Evolutionary conservation across 805 yeast genomes (phyloP).

Genomic region (Phaffomyces antillensis): DNA sequence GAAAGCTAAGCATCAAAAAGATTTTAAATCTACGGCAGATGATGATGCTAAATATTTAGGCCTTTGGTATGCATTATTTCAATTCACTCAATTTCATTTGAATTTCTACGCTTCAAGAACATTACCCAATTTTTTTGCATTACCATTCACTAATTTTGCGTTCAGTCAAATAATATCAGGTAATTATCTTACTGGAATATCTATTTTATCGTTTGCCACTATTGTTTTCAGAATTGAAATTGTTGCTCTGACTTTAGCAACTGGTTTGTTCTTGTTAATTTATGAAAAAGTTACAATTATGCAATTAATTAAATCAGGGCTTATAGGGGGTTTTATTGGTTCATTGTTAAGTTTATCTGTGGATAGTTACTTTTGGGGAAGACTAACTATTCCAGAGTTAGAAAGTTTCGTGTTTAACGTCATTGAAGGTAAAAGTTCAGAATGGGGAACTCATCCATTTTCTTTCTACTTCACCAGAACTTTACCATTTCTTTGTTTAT

Average conservation of each 20-base stretch:
- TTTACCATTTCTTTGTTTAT: slow-evolving; percentile 34
- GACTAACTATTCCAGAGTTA: slow-evolving; percentile 63
- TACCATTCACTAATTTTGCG: slow-evolving; percentile 63
- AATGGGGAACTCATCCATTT: slow-evolving; percentile 85
- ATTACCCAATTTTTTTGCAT: slow-evolving; percentile 72
- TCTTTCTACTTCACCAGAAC: slow-evolving; percentile 52
- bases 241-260: slow-evolving; percentile 43
- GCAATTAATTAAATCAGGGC: slow-evolving; percentile 32
- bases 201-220: slow-evolving; percentile 54
- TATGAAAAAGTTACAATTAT: slow-evolving; percentile 40
- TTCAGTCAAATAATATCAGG: slow-evolving; percentile 45
- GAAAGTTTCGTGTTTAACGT: slow-evolving; percentile 70
- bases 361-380: slow-evolving; percentile 76
- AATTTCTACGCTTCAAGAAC: slow-evolving; percentile 77
- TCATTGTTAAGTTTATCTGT: slow-evolving; percentile 37
- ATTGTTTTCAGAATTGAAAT: slow-evolving; percentile 69
- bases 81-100: slow-evolving; percentile 69
- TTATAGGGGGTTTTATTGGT: slow-evolving; percentile 49
- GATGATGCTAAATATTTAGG: slow-evolving; percentile 29
- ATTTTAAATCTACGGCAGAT: slow-evolving; percentile 3
- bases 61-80: slow-evolving; percentile 53
- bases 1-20: slow-evolving; percentile 8
- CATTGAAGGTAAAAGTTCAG: slow-evolving; percentile 59
- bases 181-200: slow-evolving; percentile 36
- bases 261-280: slow-evolving; percentile 38